Base-by-base conservation (phyloP, 805 yeast species). In the Saccharomycopsis fibuligera region DNA sequence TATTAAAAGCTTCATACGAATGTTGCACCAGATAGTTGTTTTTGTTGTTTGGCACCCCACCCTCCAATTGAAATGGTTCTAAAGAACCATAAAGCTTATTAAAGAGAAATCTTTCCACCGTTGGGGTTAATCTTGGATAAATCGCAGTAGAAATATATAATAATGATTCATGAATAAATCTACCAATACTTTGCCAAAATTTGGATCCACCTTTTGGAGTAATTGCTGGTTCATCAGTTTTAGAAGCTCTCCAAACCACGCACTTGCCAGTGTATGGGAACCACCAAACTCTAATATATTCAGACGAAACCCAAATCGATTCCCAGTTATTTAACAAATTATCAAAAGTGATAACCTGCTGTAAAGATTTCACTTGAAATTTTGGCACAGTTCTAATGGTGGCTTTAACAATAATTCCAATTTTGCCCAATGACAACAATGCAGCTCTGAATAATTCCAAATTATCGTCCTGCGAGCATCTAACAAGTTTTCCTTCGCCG, bases 251-350 rank as follows among this genome's bases (percentile, higher is more conserved):
- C 97, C 98, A 91, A 43, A 89, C 69, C 29, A 89, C 80, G 69
- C 96, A 86, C 60, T 83, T 83, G 45, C 79, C 77, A 16, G 93
- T 74, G 64, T 91, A 93, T 1, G 99, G 98, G 65, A 85, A 93
- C 98, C 98, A 93, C 97, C 98, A 91, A 44, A 89, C 78, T 55
- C 98, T 78, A 41, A 89, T 83, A 60, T 80, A 91, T 67, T 91
- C 99, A n/a, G 88, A 75, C 41, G 87, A 80, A 3, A 86, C 78
- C 96, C 97, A 91, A 40, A 91, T 65, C 12, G 72, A 70, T 56
- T 84, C 87, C 88, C 95, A 88, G 51, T 68, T 67, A 52, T 78
- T 71, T 12, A 70, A 68, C 57, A 91, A 65, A 22, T 91, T 67
- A 5, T 87, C 78, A 59, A 91, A 88, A 24, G 79, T 69, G 58